Evolutionary conservation across 768 basidiomycete genomes (phyloP).

Genomic region (Termitomyces sp.): DNA sequence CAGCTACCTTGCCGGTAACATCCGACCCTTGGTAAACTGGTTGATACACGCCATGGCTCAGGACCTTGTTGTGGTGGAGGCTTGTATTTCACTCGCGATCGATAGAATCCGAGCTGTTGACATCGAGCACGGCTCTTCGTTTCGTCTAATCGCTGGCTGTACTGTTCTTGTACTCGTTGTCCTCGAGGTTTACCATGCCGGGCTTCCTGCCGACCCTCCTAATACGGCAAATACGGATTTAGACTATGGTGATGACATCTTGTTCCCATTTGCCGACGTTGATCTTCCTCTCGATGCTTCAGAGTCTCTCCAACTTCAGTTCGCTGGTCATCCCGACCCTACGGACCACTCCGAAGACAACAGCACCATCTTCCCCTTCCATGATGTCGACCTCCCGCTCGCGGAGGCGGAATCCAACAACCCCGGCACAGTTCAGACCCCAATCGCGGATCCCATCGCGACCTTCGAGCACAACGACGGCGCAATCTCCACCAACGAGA

Average conservation of each 20-base stretch:
- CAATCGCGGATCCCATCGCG: background rate
- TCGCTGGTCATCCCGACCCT: background rate
- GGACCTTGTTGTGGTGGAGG: background rate
- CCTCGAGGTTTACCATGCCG: background rate
- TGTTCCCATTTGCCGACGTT: constrained; percentile 2
- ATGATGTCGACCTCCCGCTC: background rate
- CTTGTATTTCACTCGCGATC: background rate
- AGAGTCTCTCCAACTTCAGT: background rate
- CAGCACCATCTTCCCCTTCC: background rate
- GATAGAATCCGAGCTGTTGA: background rate
- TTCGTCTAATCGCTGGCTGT: background rate
- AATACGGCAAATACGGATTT: background rate
- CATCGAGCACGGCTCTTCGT: background rate
- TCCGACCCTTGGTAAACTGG: background rate
- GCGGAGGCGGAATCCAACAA: background rate
- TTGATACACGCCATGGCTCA: background rate
- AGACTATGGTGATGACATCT: background rate
- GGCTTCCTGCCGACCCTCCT: background rate
- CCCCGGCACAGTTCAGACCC: too few relatives aligned
- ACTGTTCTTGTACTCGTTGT: background rate
- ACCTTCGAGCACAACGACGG: background rate
- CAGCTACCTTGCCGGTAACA: background rate
- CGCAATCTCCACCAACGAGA: background rate
- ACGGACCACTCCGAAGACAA: background rate
- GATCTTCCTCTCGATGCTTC: constrained; percentile 1